phyloP scores from a whole-genome alignment of 306 rosid genomes.

The Benincasa hispida region DNA sequence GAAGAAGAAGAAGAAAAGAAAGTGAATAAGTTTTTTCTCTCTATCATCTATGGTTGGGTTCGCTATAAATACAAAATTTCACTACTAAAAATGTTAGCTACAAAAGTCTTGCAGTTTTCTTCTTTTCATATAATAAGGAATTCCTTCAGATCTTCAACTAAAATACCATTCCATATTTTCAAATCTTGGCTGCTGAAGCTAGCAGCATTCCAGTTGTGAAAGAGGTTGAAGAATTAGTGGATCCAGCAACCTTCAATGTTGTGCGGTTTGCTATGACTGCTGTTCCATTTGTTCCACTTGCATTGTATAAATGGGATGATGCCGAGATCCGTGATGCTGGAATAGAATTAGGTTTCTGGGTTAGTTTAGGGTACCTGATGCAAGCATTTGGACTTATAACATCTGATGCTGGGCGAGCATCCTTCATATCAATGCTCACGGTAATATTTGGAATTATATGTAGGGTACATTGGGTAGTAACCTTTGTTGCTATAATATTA shows the following conservation, averaged over 20 bases:
- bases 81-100: neutral
- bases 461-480: neutral
- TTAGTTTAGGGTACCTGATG: slow-evolving; percentile 63
- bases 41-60: neutral
- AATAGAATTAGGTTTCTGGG: slow-evolving; percentile 75
- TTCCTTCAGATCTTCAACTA: neutral
- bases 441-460: slow-evolving; percentile 20
- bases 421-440: slow-evolving; percentile 55
- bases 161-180: neutral
- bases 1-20: neutral
- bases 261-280: slow-evolving; percentile 56
- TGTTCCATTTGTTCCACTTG: slow-evolving; percentile 57
- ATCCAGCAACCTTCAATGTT: slow-evolving; percentile 60
- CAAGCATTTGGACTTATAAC: slow-evolving; percentile 69
- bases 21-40: neutral
- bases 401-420: slow-evolving; percentile 73
- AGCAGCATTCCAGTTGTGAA: slow-evolving; percentile 62
- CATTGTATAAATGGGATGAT: slow-evolving; percentile 32
- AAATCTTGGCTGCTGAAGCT: slow-evolving; percentile 26
- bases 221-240: slow-evolving; percentile 55
- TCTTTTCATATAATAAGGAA: neutral
- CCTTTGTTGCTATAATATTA: neutral
- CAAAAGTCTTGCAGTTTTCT: neutral
- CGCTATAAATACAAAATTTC: neutral
- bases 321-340: slow-evolving; percentile 45